A percentile compares a stretch with the other conserved stretches of the same genome.
phyloP scores from a whole-genome alignment of 345 rosid genomes.

The Clarkia xantiana region DNA sequence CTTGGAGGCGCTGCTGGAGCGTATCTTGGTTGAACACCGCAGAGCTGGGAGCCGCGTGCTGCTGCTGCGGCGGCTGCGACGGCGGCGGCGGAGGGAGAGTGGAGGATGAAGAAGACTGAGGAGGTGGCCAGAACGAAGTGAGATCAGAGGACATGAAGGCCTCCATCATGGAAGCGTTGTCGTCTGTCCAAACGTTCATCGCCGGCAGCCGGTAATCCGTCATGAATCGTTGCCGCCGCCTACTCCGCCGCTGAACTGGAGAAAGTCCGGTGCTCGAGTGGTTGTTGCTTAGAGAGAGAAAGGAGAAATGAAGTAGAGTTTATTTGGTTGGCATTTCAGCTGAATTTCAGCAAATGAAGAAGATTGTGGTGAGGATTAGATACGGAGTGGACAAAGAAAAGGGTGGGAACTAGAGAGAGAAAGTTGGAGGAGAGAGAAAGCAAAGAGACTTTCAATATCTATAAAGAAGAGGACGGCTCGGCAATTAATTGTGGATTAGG shows the following conservation, averaged over 20 bases:
- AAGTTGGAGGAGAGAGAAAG: too few relatives aligned
- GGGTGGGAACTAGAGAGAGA: background rate
- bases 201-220: constrained; percentile 38
- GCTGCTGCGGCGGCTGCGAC: constrained; percentile 38
- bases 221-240: constrained; percentile 9
- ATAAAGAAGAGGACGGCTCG: background rate
- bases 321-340: constrained; percentile 12
- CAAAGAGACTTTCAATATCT: background rate
- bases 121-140: constrained; percentile 51
- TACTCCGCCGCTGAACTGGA: background rate
- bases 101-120: constrained; percentile 21
- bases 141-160: constrained; percentile 90
- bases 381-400: background rate
- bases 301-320: constrained; percentile 19
- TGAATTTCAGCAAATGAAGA: background rate
- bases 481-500: too few relatives aligned
- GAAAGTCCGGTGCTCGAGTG: background rate
- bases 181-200: constrained; percentile 84
- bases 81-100: constrained; percentile 44
- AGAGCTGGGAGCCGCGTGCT: constrained; percentile 6
- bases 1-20: constrained; percentile 82
- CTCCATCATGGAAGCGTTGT: constrained; percentile 78
- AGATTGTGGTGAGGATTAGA: background rate
- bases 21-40: constrained; percentile 45
- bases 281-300: constrained; percentile 2